phyloP scores from a whole-genome alignment of 164 flowering plant species.

The Aristolochia fimbriata region DNA sequence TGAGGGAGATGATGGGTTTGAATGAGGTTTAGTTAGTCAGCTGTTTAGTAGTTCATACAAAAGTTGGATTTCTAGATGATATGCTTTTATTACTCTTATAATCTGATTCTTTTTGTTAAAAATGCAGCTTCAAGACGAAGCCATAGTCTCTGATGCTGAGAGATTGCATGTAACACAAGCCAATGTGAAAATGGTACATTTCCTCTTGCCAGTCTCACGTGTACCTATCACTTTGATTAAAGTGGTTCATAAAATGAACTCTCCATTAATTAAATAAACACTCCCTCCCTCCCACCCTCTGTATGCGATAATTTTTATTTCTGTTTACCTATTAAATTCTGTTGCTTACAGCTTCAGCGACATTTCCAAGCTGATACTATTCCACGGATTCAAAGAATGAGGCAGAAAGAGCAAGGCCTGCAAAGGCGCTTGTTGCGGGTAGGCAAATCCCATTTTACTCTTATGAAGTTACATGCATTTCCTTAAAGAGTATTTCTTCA shows the following conservation, averaged over 20 bases:
- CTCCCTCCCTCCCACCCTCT: too few species aligned
- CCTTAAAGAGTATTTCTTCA: too few species aligned
- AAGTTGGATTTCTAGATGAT: too few species aligned
- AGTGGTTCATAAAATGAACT: not conserved
- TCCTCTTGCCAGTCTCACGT: not conserved
- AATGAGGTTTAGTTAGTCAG: too few species aligned
- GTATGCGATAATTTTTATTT: not conserved
- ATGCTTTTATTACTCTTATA: too few species aligned
- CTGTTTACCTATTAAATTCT: not conserved
- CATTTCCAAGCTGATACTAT: constrained; percentile 94
- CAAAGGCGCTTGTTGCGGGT: constrained; percentile 95
- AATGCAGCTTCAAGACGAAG: constrained; percentile 94
- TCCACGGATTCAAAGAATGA: constrained; percentile 80
- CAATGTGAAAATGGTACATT: constrained; percentile 74
- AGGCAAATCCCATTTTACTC: constrained; percentile 5
- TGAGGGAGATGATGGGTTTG: too few species aligned
- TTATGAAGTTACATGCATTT: not conserved
- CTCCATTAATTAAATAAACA: too few species aligned
- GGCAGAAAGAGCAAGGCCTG: constrained; percentile 81
- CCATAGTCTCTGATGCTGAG: constrained; percentile 78
- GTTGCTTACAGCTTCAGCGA: constrained; percentile 63
- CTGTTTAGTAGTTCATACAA: too few species aligned
- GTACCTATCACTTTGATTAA: too few species aligned
- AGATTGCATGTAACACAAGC: constrained; percentile 75
- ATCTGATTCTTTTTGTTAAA: constrained; percentile 2